Conservation (phyloP, 1,284 basidiomycete species). For the Ustilago tritici region DNA sequence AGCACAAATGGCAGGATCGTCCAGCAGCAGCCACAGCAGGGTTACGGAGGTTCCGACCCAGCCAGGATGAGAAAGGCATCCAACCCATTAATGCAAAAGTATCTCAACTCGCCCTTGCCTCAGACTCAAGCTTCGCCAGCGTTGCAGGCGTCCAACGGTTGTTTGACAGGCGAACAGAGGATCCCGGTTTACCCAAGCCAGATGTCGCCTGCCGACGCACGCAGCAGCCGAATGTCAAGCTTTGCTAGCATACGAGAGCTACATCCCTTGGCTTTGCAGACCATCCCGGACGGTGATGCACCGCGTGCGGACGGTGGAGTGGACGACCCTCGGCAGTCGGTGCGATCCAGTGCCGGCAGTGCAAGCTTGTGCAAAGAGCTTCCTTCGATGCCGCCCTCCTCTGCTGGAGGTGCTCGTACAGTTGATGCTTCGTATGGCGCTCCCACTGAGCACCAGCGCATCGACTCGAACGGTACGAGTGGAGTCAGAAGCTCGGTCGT, state of each 20-base stretch:
- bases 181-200: constrained; percentile 1
- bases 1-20: constrained; percentile 23
- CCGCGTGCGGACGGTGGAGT: constrained; percentile 9
- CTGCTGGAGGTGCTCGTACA: not conserved
- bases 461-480: constrained; percentile 12
- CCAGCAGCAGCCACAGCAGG: constrained; percentile 23
- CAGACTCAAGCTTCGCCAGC: constrained; percentile 38
- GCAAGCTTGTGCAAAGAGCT: constrained; percentile 39
- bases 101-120: constrained; percentile 44
- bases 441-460: constrained; percentile 20
- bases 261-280: constrained; percentile 21
- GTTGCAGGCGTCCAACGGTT: constrained; percentile 4
- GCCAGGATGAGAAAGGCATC: constrained; percentile 35
- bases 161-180: constrained; percentile 12
- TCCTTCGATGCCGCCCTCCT: constrained; percentile 32
- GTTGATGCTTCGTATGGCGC: not conserved
- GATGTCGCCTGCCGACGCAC: constrained; percentile 4
- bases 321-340: constrained; percentile 14
- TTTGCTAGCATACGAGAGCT: constrained; percentile 35
- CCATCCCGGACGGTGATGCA: constrained; percentile 29
- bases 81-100: constrained; percentile 45
- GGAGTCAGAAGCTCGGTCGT: constrained; percentile 22
- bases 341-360: constrained; percentile 26
- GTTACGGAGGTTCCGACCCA: constrained; percentile 5
- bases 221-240: constrained; percentile 25